Conservation (phyloP, 2,329 filamentous ascomycete species). For the Alternaria longipes region DNA sequence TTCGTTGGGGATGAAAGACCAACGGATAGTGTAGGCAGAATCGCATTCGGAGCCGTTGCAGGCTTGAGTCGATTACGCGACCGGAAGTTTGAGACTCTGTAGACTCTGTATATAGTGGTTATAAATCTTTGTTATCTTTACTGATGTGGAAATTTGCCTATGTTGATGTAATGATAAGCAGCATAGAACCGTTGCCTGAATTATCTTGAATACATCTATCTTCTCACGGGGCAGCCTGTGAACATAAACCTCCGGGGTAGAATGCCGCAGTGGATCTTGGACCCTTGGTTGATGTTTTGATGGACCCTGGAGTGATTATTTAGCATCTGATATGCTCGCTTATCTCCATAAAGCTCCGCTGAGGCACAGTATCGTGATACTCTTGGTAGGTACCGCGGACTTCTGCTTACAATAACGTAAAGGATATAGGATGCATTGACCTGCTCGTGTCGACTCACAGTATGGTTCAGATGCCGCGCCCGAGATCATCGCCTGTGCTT, state of each 20-base stretch:
- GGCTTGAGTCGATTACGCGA: not conserved
- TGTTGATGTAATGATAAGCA: not conserved
- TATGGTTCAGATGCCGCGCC: not conserved
- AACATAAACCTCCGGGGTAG: not conserved
- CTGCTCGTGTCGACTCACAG: not conserved
- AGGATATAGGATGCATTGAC: not conserved
- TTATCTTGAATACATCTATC: not conserved
- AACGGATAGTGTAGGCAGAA: not conserved
- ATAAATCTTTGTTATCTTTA: not conserved
- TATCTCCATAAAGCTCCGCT: not conserved
- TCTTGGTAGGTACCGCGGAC: not conserved
- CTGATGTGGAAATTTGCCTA: not conserved
- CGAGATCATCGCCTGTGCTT: not conserved
- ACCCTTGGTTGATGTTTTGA: not conserved
- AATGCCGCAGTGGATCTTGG: not conserved
- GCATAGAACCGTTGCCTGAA: not conserved
- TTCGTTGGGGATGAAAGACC: constrained; percentile 1
- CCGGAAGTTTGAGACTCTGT: not conserved
- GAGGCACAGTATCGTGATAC: not conserved
- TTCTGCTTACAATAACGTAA: not conserved
- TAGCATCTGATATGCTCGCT: not conserved
- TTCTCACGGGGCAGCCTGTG: not conserved
- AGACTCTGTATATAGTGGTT: not conserved
- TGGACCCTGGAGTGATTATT: not conserved
- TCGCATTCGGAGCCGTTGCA: constrained; percentile 1